Evolutionary conservation across 768 basidiomycete species (phyloP).

Genomic region (Agrocybe pediades): DNA sequence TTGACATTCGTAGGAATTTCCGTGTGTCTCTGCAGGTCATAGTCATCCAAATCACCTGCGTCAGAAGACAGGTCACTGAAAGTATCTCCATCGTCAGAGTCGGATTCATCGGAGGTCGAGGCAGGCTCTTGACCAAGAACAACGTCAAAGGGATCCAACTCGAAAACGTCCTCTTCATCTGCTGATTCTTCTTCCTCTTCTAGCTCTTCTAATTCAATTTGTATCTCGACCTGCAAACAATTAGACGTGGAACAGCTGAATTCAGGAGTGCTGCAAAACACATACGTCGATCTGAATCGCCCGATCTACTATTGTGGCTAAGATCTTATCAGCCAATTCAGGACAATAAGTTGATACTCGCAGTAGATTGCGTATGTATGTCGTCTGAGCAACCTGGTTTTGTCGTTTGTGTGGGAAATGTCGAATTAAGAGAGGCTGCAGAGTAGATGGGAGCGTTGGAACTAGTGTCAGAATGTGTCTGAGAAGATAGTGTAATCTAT

Average conservation of each 20-base stretch:
- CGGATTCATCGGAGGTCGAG: conserved; percentile 31
- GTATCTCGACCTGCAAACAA: conserved; percentile 91
- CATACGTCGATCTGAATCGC: conserved; percentile 94
- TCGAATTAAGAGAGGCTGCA: conserved; percentile 81
- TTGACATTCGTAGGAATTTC: conserved; percentile 60
- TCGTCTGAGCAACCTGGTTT: conserved; percentile 72
- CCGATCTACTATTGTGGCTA: conserved; percentile 89
- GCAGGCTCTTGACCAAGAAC: conserved; percentile 72
- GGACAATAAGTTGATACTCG: conserved; percentile 85
- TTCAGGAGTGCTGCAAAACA: conserved; percentile 11
- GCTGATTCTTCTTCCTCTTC: conserved; percentile 68
- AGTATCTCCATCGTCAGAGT: conserved; percentile 46
- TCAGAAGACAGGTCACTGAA: conserved; percentile 82
- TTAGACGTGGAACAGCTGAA: not conserved
- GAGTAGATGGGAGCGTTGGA: conserved; percentile 86
- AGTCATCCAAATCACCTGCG: conserved; percentile 49
- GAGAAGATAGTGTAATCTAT: conserved; percentile 85
- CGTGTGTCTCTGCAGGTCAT: conserved; percentile 23
- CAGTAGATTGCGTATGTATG: conserved; percentile 90
- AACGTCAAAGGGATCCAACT: conserved; percentile 86
- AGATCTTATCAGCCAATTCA: conserved; percentile 79
- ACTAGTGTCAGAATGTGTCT: conserved; percentile 85
- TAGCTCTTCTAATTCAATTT: conserved; percentile 91
- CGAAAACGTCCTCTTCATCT: conserved; percentile 63
- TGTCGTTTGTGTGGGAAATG: conserved; percentile 96